Conservation (phyloP, 75 land plant genomes). For the Gnetum montanum region DNA sequence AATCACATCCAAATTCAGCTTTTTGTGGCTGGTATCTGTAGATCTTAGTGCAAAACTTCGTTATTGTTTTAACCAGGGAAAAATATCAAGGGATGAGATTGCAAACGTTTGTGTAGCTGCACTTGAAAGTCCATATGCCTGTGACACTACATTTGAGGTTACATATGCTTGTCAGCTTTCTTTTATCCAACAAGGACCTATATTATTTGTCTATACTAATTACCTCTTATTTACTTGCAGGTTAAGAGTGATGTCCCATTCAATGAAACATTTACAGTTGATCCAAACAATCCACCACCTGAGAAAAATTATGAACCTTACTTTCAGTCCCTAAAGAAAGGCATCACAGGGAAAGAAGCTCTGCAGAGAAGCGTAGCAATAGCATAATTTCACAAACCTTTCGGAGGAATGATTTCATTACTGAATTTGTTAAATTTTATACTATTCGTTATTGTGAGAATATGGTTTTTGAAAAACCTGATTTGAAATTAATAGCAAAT, state of each 20-base stretch:
- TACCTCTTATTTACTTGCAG: constrained; percentile 19
- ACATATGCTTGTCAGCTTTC: not conserved
- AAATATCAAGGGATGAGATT: constrained; percentile 93
- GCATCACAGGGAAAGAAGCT: constrained; percentile 92
- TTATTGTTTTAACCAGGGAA: constrained; percentile 49
- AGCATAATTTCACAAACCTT: constrained; percentile 13
- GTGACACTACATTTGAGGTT: constrained; percentile 95
- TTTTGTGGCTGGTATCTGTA: no score
- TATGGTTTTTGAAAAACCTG: no score
- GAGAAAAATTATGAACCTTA: constrained; percentile 60
- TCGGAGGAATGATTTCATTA: no score
- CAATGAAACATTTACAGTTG: constrained; percentile 78
- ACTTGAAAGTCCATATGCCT: constrained; percentile 74
- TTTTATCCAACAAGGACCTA: not conserved
- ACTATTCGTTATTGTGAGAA: no score
- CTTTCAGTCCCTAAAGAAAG: constrained; percentile 59
- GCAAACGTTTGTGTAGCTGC: constrained; percentile 89
- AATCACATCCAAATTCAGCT: no score
- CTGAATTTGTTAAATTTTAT: no score
- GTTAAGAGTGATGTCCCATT: constrained; percentile 93
- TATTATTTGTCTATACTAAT: not conserved
- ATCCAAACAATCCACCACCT: constrained; percentile 81
- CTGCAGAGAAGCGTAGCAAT: constrained; percentile 40
- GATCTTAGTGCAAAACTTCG: no score
- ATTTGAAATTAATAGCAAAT: no score